Evolutionary conservation across 2,329 filamentous ascomycete species (phyloP), one percentile per base, ranked within the genome.

Genomic region (Cladophialophora exuberans): DNA sequence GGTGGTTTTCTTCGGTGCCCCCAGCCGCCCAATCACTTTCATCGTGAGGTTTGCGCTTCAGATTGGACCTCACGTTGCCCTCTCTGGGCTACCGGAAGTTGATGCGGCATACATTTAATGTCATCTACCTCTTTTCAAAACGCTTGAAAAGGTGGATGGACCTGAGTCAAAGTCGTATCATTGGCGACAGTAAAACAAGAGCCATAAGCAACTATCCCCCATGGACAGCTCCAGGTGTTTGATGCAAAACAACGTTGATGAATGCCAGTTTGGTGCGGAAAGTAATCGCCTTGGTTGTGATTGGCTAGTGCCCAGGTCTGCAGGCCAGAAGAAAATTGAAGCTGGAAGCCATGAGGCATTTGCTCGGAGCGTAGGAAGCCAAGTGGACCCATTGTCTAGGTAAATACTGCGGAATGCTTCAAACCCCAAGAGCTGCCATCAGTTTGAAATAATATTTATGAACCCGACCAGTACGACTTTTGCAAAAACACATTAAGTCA

Each of bases 311-410:
- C 15, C 9, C 10, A 33, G 56, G 56, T 59, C 56, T 59, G 56
- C 56, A 59, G 56, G 56, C 43, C 56, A 55, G 52, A 55, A 59
- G 56, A 56, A 59, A 59, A 44, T 45, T 22, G 38, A 59, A 59
- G 36, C 36, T 22, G 38, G 15, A 26, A 25, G 39, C 36, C 44
- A 43, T 53, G 56, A 58, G 56, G 56, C 56, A 58, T 58, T 58
- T 58, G 56, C 56, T 54, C 56, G 56, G 56, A 41, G 26, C 45
- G 39, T 17, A 31, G 51, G 42, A 47, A 42, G 33, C 18, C 17
- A 45, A 31, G 51, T 43, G 56, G 30, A 36, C 31, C 26, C 41
- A 41, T 52, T 50, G 52, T 52, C 56, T 52, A 59, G 56, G 52
- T 45, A 53, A 30, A 33, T 22, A 39, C 43, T 15, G 31, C 35